Conservation (phyloP, 768 basidiomycete genomes). For the Suillus weaverae region DNA sequence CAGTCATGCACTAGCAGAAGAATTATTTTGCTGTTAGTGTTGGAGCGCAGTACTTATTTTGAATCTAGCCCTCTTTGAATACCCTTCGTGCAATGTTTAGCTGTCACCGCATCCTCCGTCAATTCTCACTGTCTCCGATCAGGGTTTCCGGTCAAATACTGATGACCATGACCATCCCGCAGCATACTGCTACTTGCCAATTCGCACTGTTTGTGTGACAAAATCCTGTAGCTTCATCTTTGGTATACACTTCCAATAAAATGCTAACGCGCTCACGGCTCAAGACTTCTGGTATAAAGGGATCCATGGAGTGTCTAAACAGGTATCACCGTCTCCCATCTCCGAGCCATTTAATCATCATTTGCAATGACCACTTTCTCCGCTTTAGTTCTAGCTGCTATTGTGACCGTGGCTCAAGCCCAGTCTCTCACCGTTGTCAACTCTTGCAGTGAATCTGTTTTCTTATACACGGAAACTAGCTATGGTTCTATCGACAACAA, state of each 20-base stretch:
- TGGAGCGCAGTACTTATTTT: not conserved
- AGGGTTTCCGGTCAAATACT: not conserved
- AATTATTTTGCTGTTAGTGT: not conserved
- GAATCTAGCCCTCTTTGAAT: not conserved
- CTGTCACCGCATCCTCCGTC: not conserved
- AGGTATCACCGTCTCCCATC: not conserved
- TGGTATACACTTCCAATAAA: not conserved
- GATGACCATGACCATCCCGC: not conserved
- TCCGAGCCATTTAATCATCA: not conserved
- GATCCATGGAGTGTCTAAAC: not conserved
- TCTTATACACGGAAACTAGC: constrained; percentile 32
- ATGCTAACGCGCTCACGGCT: not conserved
- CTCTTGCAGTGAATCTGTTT: constrained; percentile 25
- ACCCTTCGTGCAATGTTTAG: not conserved
- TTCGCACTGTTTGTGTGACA: too few relatives aligned
- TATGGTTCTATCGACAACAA: constrained; percentile 28
- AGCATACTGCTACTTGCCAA: not conserved
- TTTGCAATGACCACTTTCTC: constrained; percentile 23
- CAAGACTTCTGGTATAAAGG: not conserved
- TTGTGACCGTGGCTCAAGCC: constrained; percentile 24
- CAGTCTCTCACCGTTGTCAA: constrained; percentile 31
- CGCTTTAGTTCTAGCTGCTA: constrained; percentile 19
- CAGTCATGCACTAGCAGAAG: not conserved
- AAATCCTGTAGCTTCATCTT: not conserved
- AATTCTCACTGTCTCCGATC: not conserved